These are phyloP conservation scores for Schoenoplectus tabernaemontani DNA, from an alignment of 202 grass and related monocot species.

Conservation along the genomic window DNA sequence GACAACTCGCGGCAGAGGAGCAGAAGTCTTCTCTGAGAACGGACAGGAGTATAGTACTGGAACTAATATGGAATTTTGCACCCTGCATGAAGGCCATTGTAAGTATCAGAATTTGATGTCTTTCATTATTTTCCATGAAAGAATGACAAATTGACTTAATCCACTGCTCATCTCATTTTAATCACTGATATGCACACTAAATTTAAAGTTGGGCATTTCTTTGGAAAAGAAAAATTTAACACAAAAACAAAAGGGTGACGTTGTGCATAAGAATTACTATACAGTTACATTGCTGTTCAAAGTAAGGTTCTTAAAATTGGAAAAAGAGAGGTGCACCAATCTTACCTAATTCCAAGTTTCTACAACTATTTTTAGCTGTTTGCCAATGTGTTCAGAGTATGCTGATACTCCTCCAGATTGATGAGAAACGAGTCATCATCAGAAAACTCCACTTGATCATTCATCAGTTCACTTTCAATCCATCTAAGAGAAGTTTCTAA, in stretches of 20 bases:
- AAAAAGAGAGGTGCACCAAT: not conserved
- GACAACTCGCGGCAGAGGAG: not conserved
- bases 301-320: not conserved
- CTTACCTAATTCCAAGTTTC: not conserved
- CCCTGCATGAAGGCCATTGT: not conserved
- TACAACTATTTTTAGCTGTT: not conserved
- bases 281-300: not conserved
- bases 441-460: not conserved
- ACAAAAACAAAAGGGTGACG: not conserved
- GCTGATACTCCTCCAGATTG: not conserved
- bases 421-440: not conserved
- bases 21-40: not conserved
- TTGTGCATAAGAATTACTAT: not conserved
- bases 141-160: not conserved
- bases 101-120: not conserved
- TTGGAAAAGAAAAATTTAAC: not conserved
- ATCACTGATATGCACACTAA: not conserved
- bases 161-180: not conserved
- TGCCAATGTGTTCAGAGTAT: not conserved
- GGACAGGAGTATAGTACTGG: not conserved
- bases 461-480: not conserved
- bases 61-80: not conserved
- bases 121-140: not conserved
- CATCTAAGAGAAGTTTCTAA: not conserved
- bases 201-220: not conserved